phyloP scores from a whole-genome alignment of 176 grass and related monocot species.

The Tillandsia fasciculata region DNA sequence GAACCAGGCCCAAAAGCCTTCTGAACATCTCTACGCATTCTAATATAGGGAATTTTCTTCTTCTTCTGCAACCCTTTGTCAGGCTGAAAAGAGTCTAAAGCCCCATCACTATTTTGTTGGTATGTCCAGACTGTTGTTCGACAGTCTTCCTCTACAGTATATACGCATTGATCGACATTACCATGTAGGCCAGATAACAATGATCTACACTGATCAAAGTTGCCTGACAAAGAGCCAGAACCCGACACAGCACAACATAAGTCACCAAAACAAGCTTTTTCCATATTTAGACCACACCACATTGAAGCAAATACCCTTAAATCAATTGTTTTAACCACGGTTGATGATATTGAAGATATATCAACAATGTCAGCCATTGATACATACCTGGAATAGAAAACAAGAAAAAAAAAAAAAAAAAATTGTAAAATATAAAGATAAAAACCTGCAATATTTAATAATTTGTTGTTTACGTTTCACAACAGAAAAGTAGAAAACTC shows the following conservation, averaged over 20 bases:
- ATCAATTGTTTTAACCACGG: constrained; percentile 62
- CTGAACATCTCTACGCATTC: constrained; percentile 66
- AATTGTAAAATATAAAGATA: not conserved
- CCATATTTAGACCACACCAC: constrained; percentile 72
- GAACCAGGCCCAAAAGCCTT: constrained; percentile 71
- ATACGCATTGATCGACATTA: constrained; percentile 42
- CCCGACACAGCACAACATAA: constrained; percentile 63
- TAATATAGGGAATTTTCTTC: constrained; percentile 64
- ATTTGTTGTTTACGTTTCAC: not conserved
- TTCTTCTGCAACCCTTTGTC: constrained; percentile 60
- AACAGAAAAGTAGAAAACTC: not conserved
- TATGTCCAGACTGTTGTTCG: constrained; percentile 92
- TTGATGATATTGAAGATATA: constrained; percentile 41
- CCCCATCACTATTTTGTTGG: constrained; percentile 35
- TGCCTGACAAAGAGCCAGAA: constrained; percentile 27
- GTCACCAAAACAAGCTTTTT: constrained; percentile 46
- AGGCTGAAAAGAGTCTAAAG: constrained; percentile 80
- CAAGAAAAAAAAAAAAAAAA: not conserved
- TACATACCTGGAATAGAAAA: constrained; percentile 56
- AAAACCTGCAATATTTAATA: not conserved
- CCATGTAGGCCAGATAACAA: constrained; percentile 55
- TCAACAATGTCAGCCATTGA: constrained; percentile 83
- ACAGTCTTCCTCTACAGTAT: constrained; percentile 72
- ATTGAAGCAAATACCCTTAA: constrained; percentile 70
- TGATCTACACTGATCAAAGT: constrained; percentile 53